Evolutionary conservation across 164 flowering plant species (phyloP).

Genomic region (Vitis cinerea): DNA sequence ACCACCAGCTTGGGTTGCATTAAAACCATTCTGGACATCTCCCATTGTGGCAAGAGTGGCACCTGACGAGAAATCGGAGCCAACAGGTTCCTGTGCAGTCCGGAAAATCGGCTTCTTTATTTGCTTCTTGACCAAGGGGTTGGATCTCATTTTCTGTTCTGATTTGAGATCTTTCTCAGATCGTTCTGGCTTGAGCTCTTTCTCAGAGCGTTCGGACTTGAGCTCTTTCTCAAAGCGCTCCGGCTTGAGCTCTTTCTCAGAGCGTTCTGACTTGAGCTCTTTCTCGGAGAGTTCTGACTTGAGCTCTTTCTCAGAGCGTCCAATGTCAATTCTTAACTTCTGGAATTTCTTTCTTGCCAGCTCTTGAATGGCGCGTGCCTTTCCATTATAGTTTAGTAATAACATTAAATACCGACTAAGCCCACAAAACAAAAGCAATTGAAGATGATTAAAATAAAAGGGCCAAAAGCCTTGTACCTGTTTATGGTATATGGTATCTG

Average conservation of each 20-base stretch:
- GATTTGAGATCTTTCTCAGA: conserved; percentile 56
- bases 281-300: conserved; percentile 34
- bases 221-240: conserved; percentile 39
- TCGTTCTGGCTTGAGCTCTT: conserved; percentile 42
- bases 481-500: conserved; percentile 83
- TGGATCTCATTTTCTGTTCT: conserved; percentile 45
- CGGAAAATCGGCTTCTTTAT: conserved; percentile 42
- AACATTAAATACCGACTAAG: conserved; percentile 1
- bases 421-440: not conserved
- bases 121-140: conserved; percentile 45
- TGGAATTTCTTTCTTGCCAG: conserved; percentile 78
- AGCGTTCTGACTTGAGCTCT: conserved; percentile 42
- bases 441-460: not conserved
- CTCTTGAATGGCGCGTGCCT: conserved; percentile 92
- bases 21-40: conserved; percentile 40
- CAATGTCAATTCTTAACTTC: conserved; percentile 39
- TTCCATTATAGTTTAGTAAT: conserved; percentile 10
- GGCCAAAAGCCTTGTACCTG: conserved; percentile 50
- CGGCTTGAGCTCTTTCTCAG: conserved; percentile 55
- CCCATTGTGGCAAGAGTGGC: conserved; percentile 73
- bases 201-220: conserved; percentile 35
- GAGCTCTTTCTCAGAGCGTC: conserved; percentile 37
- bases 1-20: conserved; percentile 32
- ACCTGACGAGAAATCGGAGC: conserved; percentile 84
- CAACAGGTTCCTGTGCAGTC: conserved; percentile 59